A percentile compares a stretch with the other conserved stretches of the same genome.
These are phyloP conservation scores for Theobroma grandiflorum DNA, from an alignment of 441 rosid genomes.

Conservation along the genomic window DNA sequence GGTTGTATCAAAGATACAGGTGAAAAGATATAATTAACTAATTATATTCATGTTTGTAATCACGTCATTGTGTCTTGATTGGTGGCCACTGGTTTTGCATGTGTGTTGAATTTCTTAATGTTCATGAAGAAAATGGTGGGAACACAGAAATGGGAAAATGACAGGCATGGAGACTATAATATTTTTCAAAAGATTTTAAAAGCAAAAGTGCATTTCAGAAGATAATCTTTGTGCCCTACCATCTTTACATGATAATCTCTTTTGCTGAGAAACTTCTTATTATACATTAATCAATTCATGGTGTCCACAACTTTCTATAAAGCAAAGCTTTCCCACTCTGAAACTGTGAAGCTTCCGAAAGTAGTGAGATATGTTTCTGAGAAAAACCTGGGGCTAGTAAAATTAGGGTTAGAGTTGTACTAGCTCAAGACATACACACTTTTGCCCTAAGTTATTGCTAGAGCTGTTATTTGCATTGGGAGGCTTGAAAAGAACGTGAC, in stretches of 20 bases:
- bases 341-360: conserved; percentile 8
- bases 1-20: background rate
- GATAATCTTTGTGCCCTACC: conserved; percentile 62
- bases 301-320: conserved; percentile 50
- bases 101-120: conserved; percentile 25
- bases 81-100: conserved; percentile 29
- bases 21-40: background rate
- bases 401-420: conserved; percentile 8
- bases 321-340: conserved; percentile 36
- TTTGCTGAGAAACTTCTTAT: conserved; percentile 51
- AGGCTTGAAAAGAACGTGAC: background rate
- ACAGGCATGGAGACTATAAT: conserved; percentile 31
- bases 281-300: conserved; percentile 45
- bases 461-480: background rate
- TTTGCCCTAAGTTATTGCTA: background rate
- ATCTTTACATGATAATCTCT: conserved; percentile 53
- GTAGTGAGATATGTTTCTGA: background rate
- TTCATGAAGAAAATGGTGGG: conserved; percentile 44
- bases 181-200: conserved; percentile 49
- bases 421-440: background rate
- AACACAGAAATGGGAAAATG: conserved; percentile 37
- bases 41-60: conserved; percentile 1
- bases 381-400: conserved; percentile 11
- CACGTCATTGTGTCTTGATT: conserved; percentile 7
- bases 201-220: conserved; percentile 45